Conservation (phyloP, 2,329 filamentous ascomycete genomes). For the Botryotinia convoluta region DNA sequence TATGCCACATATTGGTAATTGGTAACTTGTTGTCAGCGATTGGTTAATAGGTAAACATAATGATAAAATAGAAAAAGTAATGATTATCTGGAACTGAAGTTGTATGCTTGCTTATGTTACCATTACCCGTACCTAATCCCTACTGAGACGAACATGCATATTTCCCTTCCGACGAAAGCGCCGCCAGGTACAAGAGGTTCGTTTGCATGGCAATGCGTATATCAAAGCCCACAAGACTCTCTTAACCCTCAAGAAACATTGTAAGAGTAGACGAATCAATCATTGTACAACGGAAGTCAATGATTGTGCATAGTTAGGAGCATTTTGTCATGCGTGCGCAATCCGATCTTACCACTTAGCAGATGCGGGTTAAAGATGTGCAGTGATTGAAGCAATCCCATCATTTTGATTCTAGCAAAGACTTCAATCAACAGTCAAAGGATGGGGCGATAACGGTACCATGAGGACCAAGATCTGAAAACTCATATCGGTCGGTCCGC, state of each 20-base stretch:
- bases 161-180: slow-evolving; percentile 9
- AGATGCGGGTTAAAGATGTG: neutral
- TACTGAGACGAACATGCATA: slow-evolving; percentile 1
- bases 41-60: neutral
- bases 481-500: neutral
- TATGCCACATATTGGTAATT: slow-evolving; percentile 39
- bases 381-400: neutral
- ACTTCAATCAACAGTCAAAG: neutral
- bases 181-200: neutral
- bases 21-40: neutral
- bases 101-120: neutral
- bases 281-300: neutral
- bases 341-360: neutral
- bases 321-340: neutral
- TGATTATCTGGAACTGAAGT: neutral
- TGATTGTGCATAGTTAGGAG: neutral
- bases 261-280: neutral
- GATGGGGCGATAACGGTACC: neutral
- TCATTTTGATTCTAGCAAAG: neutral
- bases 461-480: neutral
- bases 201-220: neutral
- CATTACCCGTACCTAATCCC: neutral
- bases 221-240: neutral
- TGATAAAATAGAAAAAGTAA: neutral
- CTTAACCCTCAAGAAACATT: neutral